Percentiles rank a stretch among this genome's conserved stretches.
phyloP scores from a whole-genome alignment of 1,284 basidiomycete species.

The Ceratobasidium theobromae region DNA sequence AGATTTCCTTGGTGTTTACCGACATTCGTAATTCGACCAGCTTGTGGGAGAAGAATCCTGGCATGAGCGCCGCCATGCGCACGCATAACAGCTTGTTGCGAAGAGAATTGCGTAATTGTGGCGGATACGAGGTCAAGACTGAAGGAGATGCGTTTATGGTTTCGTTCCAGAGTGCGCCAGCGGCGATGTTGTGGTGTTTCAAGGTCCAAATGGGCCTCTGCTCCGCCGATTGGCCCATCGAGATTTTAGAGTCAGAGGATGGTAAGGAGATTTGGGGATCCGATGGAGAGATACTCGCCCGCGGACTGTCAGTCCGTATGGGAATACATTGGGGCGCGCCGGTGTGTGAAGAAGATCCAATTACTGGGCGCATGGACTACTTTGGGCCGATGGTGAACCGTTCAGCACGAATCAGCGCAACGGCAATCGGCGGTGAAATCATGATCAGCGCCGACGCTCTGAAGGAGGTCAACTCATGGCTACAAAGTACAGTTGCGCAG shows the following conservation, averaged over 20 bases:
- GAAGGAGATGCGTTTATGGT: slow-evolving; percentile 99
- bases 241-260: slow-evolving; percentile 91
- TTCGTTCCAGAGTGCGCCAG: slow-evolving; percentile 86
- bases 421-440: slow-evolving; percentile 92
- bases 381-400: slow-evolving; percentile 94
- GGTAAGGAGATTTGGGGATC: slow-evolving; percentile 80
- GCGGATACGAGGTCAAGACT: slow-evolving; percentile 99
- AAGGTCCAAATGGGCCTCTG: slow-evolving; percentile 86
- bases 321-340: slow-evolving; percentile 94
- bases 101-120: slow-evolving; percentile 84
- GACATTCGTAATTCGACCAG: slow-evolving; percentile 98
- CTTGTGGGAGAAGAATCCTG: slow-evolving; percentile 95
- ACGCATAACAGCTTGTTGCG: slow-evolving; percentile 89
- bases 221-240: slow-evolving; percentile 88
- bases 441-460: slow-evolving; percentile 90
- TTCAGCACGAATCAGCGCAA: slow-evolving; percentile 80
- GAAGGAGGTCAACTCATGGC: slow-evolving; percentile 66
- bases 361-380: slow-evolving; percentile 97
- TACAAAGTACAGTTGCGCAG: slow-evolving; percentile 39
- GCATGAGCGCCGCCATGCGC: slow-evolving; percentile 94
- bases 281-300: slow-evolving; percentile 71
- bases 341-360: slow-evolving; percentile 90
- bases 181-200: slow-evolving; percentile 91
- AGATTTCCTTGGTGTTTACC: slow-evolving; percentile 94
- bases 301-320: slow-evolving; percentile 95